phyloP scores from a whole-genome alignment of 139 green algal genomes.

The Auxenochlorella protothecoides region DNA sequence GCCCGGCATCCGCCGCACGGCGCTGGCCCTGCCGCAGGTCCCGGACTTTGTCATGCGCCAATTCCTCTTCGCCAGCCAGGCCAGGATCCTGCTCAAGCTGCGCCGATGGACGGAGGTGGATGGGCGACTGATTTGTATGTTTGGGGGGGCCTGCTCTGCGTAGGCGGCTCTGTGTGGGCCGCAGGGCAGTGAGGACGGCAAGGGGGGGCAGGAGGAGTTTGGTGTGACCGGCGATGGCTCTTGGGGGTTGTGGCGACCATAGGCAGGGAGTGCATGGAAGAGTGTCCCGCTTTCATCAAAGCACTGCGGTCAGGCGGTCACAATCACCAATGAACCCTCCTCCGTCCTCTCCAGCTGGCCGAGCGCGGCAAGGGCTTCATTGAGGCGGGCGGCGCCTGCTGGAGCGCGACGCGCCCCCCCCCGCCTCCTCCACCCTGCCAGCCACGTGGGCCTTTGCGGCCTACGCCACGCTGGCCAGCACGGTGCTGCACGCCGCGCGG shows the following conservation, averaged over 20 bases:
- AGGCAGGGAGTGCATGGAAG: too few species aligned
- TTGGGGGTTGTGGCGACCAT: not conserved
- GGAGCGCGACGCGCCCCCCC: conserved; percentile 16
- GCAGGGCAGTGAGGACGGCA: not conserved
- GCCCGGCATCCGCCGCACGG: conserved; percentile 27
- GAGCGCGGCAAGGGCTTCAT: conserved; percentile 63
- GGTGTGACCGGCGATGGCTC: too few species aligned
- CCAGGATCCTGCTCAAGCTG: conserved; percentile 43
- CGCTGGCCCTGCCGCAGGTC: conserved; percentile 8
- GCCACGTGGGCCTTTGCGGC: conserved; percentile 47
- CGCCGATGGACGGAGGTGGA: conserved; percentile 20
- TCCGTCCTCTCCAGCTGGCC: conserved; percentile 44
- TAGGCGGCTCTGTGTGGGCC: not conserved
- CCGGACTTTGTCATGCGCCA: conserved; percentile 71
- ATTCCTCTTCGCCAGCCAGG: conserved; percentile 79
- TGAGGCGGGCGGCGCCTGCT: conserved; percentile 26
- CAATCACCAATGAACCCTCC: not conserved
- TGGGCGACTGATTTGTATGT: too few species aligned
- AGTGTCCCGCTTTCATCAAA: too few species aligned
- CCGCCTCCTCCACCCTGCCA: conserved; percentile 45
- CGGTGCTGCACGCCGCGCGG: conserved; percentile 1
- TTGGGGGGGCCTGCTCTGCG: too few species aligned
- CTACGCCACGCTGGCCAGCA: conserved; percentile 35
- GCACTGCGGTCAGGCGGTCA: too few species aligned
- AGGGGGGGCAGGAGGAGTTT: too few species aligned